phyloP scores from a whole-genome alignment of 2,329 filamentous ascomycete species.

The Ophiostoma sp. region DNA sequence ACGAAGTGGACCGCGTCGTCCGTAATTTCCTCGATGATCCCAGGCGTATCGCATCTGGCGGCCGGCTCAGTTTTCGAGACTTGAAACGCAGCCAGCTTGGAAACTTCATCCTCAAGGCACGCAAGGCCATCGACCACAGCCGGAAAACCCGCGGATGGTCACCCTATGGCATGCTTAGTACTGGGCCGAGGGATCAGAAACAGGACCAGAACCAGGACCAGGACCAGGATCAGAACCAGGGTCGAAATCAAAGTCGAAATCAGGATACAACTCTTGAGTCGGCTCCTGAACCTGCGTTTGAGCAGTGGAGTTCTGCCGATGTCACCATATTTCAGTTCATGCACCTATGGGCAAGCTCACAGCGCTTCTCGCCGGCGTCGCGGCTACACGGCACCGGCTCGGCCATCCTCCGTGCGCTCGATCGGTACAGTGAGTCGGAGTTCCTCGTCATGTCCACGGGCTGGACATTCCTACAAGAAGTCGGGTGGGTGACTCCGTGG shows the following conservation, averaged over 20 bases:
- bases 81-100: conserved; percentile 37
- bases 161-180: conserved; percentile 50
- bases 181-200: not conserved
- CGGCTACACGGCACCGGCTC: conserved; percentile 63
- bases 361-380: conserved; percentile 53
- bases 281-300: conserved; percentile 27
- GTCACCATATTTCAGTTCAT: conserved; percentile 65
- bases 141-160: conserved; percentile 52
- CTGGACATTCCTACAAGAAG: conserved; percentile 72
- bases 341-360: conserved; percentile 64
- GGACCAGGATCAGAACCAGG: conserved; percentile 19
- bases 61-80: conserved; percentile 31
- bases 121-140: conserved; percentile 51
- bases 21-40: conserved; percentile 53
- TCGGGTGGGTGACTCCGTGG: conserved; percentile 70
- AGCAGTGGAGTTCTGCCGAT: conserved; percentile 52
- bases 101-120: conserved; percentile 53
- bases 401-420: conserved; percentile 61
- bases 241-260: too few species aligned
- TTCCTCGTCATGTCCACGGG: conserved; percentile 49
- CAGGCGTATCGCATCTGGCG: conserved; percentile 23
- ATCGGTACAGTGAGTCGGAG: conserved; percentile 57
- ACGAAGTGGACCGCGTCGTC: conserved; percentile 52
- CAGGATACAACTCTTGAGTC: not conserved
- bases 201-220: not conserved